Conservation (phyloP, 2,329 filamentous ascomycete genomes). For the Cordyceps militaris region DNA sequence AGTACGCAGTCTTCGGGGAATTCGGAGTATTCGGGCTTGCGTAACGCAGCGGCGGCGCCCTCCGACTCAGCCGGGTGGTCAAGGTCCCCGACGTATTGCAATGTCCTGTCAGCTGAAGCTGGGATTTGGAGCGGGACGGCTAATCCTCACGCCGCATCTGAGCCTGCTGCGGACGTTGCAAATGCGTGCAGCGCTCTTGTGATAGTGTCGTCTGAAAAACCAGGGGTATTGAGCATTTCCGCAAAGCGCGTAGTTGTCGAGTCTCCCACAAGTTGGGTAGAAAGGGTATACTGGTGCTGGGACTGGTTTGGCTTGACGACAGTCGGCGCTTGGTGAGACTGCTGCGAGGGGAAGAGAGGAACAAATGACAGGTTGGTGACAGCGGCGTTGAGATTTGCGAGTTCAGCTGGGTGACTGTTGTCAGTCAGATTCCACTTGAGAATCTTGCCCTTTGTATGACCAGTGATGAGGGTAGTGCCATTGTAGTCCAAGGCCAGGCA, state of each 20-base stretch:
- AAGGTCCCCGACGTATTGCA: not conserved
- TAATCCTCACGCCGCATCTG: not conserved
- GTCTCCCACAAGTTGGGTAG: conserved; percentile 51
- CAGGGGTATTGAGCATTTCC: conserved; percentile 38
- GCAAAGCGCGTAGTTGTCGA: conserved; percentile 34
- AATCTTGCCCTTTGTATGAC: conserved; percentile 73
- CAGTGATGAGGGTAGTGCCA: conserved; percentile 70
- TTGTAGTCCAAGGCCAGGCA: conserved; percentile 75
- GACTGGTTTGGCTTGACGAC: conserved; percentile 77
- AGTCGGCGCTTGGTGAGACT: conserved; percentile 41
- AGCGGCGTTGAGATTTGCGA: conserved; percentile 69
- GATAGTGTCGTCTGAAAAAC: conserved; percentile 40
- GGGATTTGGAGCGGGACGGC: too few relatives aligned
- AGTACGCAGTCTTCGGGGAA: not conserved
- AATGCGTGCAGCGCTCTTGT: conserved; percentile 45
- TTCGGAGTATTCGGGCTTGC: conserved; percentile 5
- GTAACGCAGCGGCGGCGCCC: not conserved
- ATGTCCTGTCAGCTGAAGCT: not conserved
- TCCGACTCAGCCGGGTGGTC: not conserved
- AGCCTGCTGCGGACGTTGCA: conserved; percentile 25
- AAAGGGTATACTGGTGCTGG: conserved; percentile 58
- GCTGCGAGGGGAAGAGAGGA: conserved; percentile 40
- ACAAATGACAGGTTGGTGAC: conserved; percentile 77
- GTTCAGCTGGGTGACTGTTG: conserved; percentile 57
- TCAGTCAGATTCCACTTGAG: conserved; percentile 73